Percentiles rank a stretch among this genome's conserved stretches.
Evolutionary conservation across 805 yeast species (phyloP).

Genomic region (Pichia exigua): DNA sequence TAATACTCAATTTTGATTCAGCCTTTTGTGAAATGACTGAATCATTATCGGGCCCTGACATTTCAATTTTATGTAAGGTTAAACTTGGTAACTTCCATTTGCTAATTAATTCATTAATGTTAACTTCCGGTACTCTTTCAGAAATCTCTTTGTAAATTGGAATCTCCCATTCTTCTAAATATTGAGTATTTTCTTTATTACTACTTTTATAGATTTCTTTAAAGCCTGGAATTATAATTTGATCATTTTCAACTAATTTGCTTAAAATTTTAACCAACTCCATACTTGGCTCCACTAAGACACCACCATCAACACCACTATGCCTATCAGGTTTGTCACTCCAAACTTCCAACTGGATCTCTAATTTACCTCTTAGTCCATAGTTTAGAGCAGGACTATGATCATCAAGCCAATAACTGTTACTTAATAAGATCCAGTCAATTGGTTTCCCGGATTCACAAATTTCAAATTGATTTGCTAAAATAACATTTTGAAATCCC

Average conservation of each 20-base stretch:
- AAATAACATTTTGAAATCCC: conserved; percentile 71
- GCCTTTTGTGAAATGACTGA: conserved; percentile 86
- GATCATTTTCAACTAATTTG: conserved; percentile 51
- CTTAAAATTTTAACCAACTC: conserved; percentile 72
- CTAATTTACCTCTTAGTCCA: conserved; percentile 87
- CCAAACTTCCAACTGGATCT: conserved; percentile 61
- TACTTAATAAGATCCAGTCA: conserved; percentile 86
- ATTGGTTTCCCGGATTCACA: conserved; percentile 41
- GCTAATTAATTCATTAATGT: conserved; percentile 50
- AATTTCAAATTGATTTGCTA: conserved; percentile 40
- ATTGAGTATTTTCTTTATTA: background rate
- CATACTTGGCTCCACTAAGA: conserved; percentile 78
- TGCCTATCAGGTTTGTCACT: conserved; percentile 84
- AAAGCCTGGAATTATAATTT: conserved; percentile 51
- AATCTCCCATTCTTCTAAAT: conserved; percentile 42
- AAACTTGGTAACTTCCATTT: conserved; percentile 90
- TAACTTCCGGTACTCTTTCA: conserved; percentile 25
- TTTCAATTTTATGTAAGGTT: conserved; percentile 75
- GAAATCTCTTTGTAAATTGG: conserved; percentile 54
- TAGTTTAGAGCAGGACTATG: conserved; percentile 85
- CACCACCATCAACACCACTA: conserved; percentile 96
- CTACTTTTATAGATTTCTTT: conserved; percentile 5
- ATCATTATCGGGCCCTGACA: conserved; percentile 83
- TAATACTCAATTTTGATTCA: conserved; percentile 65
- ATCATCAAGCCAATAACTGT: conserved; percentile 92